Conservation (phyloP, 345 rosid species). For the Barbarea vulgaris region DNA sequence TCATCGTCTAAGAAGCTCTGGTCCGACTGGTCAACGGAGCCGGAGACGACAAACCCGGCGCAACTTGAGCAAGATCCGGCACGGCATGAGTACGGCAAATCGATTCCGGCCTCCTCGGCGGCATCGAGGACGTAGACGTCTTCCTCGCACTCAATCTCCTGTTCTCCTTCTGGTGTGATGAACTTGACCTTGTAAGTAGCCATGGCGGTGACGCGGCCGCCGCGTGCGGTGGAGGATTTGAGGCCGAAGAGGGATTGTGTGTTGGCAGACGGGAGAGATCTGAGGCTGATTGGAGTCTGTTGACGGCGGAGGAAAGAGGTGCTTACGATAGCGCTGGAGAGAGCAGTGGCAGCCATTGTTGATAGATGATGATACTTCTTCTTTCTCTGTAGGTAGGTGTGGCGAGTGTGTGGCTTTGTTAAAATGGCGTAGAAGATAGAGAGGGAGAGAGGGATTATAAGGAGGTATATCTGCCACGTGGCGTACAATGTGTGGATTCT, state of each 20-base stretch:
- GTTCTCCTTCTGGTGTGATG: constrained; percentile 63
- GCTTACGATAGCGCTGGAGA: constrained; percentile 56
- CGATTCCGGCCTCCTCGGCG: constrained; percentile 67
- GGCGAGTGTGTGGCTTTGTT: background rate
- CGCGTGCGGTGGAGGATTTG: constrained; percentile 44
- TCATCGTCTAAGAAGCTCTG: constrained; percentile 79
- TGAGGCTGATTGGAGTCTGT: constrained; percentile 46
- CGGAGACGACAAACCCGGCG: constrained; percentile 57
- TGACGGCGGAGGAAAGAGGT: constrained; percentile 56
- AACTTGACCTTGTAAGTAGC: constrained; percentile 73
- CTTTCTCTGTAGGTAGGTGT: too few relatives aligned
- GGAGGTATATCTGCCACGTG: constrained; percentile 58
- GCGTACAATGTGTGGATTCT: constrained; percentile 41
- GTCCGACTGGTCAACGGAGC: constrained; percentile 69
- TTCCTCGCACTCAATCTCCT: constrained; percentile 52
- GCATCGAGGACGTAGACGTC: constrained; percentile 66
- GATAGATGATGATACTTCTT: background rate
- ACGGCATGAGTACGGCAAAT: constrained; percentile 92
- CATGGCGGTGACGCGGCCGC: constrained; percentile 62
- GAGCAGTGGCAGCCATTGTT: constrained; percentile 1
- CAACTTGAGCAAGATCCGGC: constrained; percentile 94
- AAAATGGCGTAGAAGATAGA: constrained; percentile 21
- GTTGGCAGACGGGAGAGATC: constrained; percentile 48
- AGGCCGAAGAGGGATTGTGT: constrained; percentile 58
- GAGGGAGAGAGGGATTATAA: constrained; percentile 14